A percentile compares a stretch with the other conserved stretches of the same genome.
phyloP scores from a whole-genome alignment of 306 rosid genomes.

The Castanea sativa region DNA sequence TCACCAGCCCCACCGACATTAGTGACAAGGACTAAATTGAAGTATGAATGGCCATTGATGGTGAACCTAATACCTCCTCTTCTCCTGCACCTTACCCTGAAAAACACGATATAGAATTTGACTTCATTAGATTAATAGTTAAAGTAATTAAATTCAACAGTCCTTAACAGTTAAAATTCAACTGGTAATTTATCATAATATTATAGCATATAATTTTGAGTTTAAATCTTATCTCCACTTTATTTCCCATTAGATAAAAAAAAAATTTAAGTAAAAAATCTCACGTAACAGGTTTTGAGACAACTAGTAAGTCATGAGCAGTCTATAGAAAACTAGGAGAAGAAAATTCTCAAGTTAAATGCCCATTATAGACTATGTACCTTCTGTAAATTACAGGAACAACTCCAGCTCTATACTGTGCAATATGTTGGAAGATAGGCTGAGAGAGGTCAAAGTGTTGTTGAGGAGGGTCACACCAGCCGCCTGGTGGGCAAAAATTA shows the following conservation, averaged over 20 bases:
- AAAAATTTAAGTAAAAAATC: too few species aligned
- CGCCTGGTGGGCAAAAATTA: constrained; percentile 82
- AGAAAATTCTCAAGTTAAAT: background rate
- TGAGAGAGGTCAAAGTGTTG: constrained; percentile 79
- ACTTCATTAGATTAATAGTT: background rate
- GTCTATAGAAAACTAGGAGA: too few species aligned
- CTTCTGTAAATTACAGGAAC: constrained; percentile 71
- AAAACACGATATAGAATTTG: background rate
- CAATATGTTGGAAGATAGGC: constrained; percentile 71
- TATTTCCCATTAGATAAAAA: too few species aligned
- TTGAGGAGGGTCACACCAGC: constrained; percentile 85
- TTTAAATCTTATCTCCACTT: too few species aligned
- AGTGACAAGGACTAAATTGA: constrained; percentile 73
- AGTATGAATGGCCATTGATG: constrained; percentile 77
- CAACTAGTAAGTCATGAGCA: too few species aligned
- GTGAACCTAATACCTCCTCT: constrained; percentile 74
- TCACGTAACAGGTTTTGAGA: too few species aligned
- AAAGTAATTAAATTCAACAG: too few species aligned
- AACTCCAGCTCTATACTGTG: constrained; percentile 66
- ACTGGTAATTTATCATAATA: background rate
- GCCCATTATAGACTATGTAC: constrained; percentile 15
- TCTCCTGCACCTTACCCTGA: constrained; percentile 70
- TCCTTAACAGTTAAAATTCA: too few species aligned
- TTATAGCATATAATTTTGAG: background rate
- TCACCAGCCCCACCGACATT: constrained; percentile 92